Percentiles rank a stretch among this genome's conserved stretches.
Evolutionary conservation across 805 yeast species (phyloP).

Genomic region (Nakazawaea populi): DNA sequence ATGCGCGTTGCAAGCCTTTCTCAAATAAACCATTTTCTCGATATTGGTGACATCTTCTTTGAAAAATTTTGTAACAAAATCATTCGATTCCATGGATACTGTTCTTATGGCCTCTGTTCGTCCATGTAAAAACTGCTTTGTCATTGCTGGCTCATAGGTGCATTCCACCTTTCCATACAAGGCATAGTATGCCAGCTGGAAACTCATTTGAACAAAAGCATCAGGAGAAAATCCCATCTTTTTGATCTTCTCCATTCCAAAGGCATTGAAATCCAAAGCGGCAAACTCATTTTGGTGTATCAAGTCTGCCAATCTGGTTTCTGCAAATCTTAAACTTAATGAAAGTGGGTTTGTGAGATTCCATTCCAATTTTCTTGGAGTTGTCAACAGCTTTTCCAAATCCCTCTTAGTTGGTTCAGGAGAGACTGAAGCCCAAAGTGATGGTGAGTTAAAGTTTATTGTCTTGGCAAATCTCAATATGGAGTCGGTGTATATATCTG

Average conservation of each 20-base stretch:
- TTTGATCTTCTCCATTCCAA: conserved; percentile 75
- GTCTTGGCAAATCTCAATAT: conserved; percentile 80
- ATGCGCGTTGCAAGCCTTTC: conserved; percentile 69
- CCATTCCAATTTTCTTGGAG: conserved; percentile 90
- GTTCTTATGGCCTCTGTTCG: conserved; percentile 90
- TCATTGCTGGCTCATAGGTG: conserved; percentile 96
- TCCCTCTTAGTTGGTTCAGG: conserved; percentile 40
- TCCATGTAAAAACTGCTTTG: conserved; percentile 80
- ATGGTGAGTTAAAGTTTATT: conserved; percentile 71
- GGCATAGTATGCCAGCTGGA: conserved; percentile 89
- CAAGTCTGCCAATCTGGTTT: conserved; percentile 80
- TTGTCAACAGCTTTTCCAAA: conserved; percentile 47
- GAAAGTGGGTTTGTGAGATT: conserved; percentile 71
- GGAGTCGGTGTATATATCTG: conserved; percentile 89
- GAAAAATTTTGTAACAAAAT: conserved; percentile 80
- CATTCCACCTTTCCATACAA: conserved; percentile 90
- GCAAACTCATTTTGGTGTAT: conserved; percentile 87
- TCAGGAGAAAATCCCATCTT: conserved; percentile 87
- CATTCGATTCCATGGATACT: conserved; percentile 73
- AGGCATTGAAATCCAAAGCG: conserved; percentile 64
- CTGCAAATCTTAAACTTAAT: conserved; percentile 81
- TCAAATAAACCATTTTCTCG: conserved; percentile 54
- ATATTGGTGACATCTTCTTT: conserved; percentile 52
- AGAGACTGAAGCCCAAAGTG: conserved; percentile 55
- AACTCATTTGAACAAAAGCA: conserved; percentile 90